phyloP scores from a whole-genome alignment of 108 stramenopile genomes.

The Pseudonitzschia multistriata region DNA sequence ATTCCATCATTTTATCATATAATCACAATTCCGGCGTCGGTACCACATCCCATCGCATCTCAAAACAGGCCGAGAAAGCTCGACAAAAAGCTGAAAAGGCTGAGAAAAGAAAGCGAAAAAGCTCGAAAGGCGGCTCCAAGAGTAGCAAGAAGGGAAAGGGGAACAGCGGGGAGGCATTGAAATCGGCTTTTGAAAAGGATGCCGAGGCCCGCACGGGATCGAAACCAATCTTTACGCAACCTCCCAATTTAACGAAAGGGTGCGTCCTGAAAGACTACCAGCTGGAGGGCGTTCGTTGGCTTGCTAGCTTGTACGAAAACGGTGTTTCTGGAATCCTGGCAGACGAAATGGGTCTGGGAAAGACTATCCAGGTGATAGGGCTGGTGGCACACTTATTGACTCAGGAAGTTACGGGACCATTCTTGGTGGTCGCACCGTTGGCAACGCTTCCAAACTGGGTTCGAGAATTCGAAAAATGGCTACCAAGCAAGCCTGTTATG shows the following conservation, averaged over 20 bases:
- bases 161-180: constrained; percentile 51
- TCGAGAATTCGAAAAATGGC: constrained; percentile 95
- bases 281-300: constrained; percentile 92
- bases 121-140: constrained; percentile 14
- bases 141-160: constrained; percentile 55
- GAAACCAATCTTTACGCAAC: constrained; percentile 86
- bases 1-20: too few species aligned
- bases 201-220: constrained; percentile 25
- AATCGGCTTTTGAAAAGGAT: constrained; percentile 64
- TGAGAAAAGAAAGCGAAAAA: constrained; percentile 56
- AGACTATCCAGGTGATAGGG: constrained; percentile 95
- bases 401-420: constrained; percentile 87
- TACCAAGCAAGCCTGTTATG: constrained; percentile 81
- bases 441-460: constrained; percentile 99
- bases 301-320: constrained; percentile 96
- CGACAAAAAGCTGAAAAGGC: constrained; percentile 35
- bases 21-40: too few species aligned
- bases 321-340: constrained; percentile 97
- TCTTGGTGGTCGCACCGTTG: constrained; percentile 93
- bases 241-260: constrained; percentile 64
- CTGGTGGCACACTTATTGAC: constrained; percentile 91
- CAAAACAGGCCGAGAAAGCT: constrained; percentile 51
- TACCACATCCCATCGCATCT: too few species aligned
- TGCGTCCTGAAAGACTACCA: constrained; percentile 87
- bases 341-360: constrained; percentile 92